Conservation (phyloP, 2,329 filamentous ascomycete genomes). For the Xylariomycetidae sp. region DNA sequence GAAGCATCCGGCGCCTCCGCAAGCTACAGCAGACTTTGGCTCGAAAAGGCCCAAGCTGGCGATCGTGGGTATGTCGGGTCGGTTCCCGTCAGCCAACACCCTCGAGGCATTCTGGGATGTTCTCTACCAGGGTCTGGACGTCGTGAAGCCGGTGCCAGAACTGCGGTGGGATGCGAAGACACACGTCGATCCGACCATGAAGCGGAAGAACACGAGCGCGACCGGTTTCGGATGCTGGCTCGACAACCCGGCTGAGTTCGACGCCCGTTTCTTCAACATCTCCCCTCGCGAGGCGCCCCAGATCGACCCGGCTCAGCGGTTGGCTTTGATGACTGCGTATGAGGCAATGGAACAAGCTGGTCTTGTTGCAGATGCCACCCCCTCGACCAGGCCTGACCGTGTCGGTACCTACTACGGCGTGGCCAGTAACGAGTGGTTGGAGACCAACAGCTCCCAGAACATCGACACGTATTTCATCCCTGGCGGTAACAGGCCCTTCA, state of each 20-base stretch:
- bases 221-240: constrained; percentile 11
- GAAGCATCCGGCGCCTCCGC: too few relatives aligned
- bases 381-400: constrained; percentile 4
- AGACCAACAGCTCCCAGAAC: constrained; percentile 59
- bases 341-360: constrained; percentile 63
- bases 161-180: constrained; percentile 8
- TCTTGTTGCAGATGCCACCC: constrained; percentile 10
- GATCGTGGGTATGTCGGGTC: constrained; percentile 14
- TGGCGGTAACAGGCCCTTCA: constrained; percentile 29
- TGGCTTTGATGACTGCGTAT: constrained; percentile 61
- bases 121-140: constrained; percentile 10
- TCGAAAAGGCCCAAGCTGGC: constrained; percentile 12
- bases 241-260: constrained; percentile 12
- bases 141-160: constrained; percentile 8
- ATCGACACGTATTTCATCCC: constrained; percentile 38
- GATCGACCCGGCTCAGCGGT: constrained; percentile 61
- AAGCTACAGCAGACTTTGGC: too few relatives aligned
- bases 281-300: constrained; percentile 16
- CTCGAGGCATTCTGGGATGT: constrained; percentile 16
- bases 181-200: constrained; percentile 10
- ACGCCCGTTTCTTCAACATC: constrained; percentile 17
- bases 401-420: constrained; percentile 15
- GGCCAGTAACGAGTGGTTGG: constrained; percentile 41
- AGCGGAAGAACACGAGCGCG: constrained; percentile 6
- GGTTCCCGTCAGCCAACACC: constrained; percentile 9